Percentiles rank a stretch among this genome's conserved stretches.
Conservation (phyloP, 139 green algal genomes). For the Ostreobium quekettii region DNA sequence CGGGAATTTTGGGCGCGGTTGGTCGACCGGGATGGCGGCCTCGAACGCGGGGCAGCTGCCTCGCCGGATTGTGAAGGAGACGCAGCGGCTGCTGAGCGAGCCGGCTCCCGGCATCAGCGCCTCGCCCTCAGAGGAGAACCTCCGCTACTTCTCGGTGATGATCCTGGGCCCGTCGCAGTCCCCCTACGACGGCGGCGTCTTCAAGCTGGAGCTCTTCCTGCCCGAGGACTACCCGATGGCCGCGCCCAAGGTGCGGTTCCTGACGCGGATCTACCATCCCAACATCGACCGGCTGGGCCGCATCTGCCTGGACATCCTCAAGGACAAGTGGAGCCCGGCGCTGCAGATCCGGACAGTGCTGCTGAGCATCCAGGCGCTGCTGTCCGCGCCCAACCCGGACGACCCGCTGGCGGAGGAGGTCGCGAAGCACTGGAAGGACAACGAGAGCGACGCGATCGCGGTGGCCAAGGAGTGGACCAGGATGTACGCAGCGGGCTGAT, state of each 20-base stretch:
- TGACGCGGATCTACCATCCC: conserved; percentile 99
- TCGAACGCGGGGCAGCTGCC: too few species aligned
- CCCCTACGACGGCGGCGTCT: conserved; percentile 93
- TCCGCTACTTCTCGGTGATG: conserved; percentile 98
- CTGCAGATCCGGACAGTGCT: conserved; percentile 97
- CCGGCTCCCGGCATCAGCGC: conserved; percentile 96
- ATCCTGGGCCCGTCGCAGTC: conserved; percentile 82
- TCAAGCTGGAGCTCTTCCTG: conserved; percentile 97
- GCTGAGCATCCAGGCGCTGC: conserved; percentile 93
- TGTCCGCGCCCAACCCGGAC: conserved; percentile 95
- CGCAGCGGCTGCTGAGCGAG: conserved; percentile 91
- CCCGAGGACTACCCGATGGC: conserved; percentile 99
- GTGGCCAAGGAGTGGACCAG: conserved; percentile 45
- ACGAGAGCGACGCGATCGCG: conserved; percentile 79
- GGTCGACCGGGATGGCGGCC: too few species aligned
- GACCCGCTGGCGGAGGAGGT: conserved; percentile 93
- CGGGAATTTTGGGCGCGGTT: too few species aligned
- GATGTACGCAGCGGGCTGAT: too few species aligned
- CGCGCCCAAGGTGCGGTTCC: conserved; percentile 92
- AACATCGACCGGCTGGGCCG: conserved; percentile 99
- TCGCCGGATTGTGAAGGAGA: conserved; percentile 80
- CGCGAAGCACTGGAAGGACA: conserved; percentile 94
- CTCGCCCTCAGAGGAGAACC: conserved; percentile 89
- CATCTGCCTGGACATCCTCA: conserved; percentile 99
- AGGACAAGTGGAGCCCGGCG: conserved; percentile 98